Percentiles rank a stretch among this genome's conserved stretches.
Evolutionary conservation across 106 monocot species (phyloP).

Genomic region (Alisma plantagoaquatica): DNA sequence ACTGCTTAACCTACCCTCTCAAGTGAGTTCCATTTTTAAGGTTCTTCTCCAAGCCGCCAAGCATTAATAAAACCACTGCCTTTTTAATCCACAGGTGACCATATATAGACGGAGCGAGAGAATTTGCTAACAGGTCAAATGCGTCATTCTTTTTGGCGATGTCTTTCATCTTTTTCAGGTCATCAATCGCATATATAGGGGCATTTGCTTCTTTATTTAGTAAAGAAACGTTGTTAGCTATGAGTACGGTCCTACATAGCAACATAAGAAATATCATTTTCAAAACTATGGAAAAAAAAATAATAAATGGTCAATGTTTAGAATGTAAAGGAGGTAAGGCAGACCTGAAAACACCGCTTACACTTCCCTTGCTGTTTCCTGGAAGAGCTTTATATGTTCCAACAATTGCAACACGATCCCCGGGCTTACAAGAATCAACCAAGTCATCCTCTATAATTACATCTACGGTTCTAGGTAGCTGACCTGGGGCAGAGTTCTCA

Average conservation of each 20-base stretch:
- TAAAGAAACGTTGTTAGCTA: conserved; percentile 86
- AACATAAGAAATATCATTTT: too few relatives aligned
- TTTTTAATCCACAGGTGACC: conserved; percentile 99
- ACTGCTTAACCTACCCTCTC: conserved; percentile 73
- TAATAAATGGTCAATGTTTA: background rate
- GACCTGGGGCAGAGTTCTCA: conserved; percentile 95
- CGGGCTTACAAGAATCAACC: conserved; percentile 96
- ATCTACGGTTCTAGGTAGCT: conserved; percentile 97
- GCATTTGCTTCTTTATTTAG: conserved; percentile 98
- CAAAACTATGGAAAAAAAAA: background rate
- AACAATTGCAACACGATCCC: conserved; percentile 84
- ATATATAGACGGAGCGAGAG: conserved; percentile 95
- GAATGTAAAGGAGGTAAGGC: background rate
- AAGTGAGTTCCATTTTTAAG: conserved; percentile 96
- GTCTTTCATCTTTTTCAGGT: conserved; percentile 81
- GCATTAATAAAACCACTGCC: conserved; percentile 91
- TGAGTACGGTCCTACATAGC: conserved; percentile 95
- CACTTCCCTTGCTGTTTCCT: conserved; percentile 88
- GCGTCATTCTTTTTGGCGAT: conserved; percentile 79
- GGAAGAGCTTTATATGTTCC: conserved; percentile 92
- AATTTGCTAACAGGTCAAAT: conserved; percentile 76
- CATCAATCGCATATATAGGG: conserved; percentile 57
- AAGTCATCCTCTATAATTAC: conserved; percentile 95
- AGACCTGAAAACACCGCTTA: conserved; percentile 90
- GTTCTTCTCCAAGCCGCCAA: conserved; percentile 98